These are phyloP conservation scores for Linnemannia exigua DNA, from an alignment of 192 early-diverging fungal genomes.

Conservation along the genomic window DNA sequence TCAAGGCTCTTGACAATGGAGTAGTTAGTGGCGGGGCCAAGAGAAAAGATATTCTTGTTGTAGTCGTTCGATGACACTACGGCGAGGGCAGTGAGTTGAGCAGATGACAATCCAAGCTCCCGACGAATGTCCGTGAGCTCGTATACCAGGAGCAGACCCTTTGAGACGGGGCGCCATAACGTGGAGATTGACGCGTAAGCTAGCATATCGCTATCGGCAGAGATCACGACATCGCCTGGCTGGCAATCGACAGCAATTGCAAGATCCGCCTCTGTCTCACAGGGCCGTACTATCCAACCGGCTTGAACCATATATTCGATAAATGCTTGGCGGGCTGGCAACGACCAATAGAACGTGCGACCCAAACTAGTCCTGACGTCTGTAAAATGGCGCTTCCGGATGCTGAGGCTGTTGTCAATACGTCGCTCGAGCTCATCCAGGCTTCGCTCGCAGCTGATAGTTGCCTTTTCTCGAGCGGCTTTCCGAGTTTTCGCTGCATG, in stretches of 20 bases:
- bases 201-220: constrained; percentile 17
- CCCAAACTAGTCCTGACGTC: too few relatives aligned
- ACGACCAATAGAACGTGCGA: not conserved
- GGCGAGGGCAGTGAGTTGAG: constrained; percentile 15
- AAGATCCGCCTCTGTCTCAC: constrained; percentile 31
- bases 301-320: too few relatives aligned
- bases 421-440: not conserved
- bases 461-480: too few relatives aligned
- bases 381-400: constrained; percentile 15
- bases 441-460: not conserved
- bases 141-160: not conserved
- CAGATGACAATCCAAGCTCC: too few relatives aligned
- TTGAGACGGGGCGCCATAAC: constrained; percentile 3
- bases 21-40: not conserved
- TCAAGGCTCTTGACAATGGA: too few relatives aligned
- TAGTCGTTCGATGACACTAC: constrained; percentile 14
- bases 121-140: not conserved
- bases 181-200: not conserved
- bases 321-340: not conserved
- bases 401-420: constrained; percentile 8
- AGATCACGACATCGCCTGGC: constrained; percentile 8
- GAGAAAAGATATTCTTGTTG: constrained; percentile 7
- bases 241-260: constrained; percentile 7
- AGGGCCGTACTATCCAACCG: too few relatives aligned
- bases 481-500: not conserved